Conservation (phyloP, 768 basidiomycete species). For the Tylopilus plumbeoviolaceoides region DNA sequence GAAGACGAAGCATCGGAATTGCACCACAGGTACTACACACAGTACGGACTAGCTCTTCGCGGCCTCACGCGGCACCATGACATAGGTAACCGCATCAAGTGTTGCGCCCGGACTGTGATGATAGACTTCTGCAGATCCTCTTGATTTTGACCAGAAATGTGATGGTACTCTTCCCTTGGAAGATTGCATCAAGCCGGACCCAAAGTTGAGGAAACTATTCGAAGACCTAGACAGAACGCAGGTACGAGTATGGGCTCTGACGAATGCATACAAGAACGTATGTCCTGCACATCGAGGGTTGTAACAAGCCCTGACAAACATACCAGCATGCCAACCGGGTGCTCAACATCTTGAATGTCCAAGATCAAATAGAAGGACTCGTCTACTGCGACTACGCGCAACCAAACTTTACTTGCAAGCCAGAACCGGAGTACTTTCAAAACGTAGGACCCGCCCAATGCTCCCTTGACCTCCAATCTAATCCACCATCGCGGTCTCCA, state of each 20-base stretch:
- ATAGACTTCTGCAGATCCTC: constrained; percentile 49
- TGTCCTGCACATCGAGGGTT: constrained; percentile 17
- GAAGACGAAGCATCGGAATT: constrained; percentile 66
- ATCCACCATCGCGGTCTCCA: neutral
- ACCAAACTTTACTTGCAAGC: constrained; percentile 73
- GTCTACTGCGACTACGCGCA: constrained; percentile 75
- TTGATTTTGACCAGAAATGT: constrained; percentile 82
- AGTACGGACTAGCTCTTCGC: constrained; percentile 80
- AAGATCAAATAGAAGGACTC: constrained; percentile 69
- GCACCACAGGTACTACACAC: constrained; percentile 68
- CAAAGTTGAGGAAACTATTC: constrained; percentile 59
- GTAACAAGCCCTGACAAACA: constrained; percentile 4
- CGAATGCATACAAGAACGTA: constrained; percentile 79
- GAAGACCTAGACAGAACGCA: constrained; percentile 76
- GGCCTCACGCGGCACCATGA: constrained; percentile 74
- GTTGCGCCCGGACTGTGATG: neutral
- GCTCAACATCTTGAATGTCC: constrained; percentile 64
- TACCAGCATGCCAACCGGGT: constrained; percentile 78
- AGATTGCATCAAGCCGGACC: constrained; percentile 66
- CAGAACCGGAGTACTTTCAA: constrained; percentile 67
- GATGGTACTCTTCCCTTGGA: constrained; percentile 83
- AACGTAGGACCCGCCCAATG: constrained; percentile 37
- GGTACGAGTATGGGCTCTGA: constrained; percentile 79
- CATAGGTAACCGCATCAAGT: constrained; percentile 46
- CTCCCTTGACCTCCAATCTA: neutral